These are phyloP conservation scores for Delonix regia DNA, from an alignment of 306 rosid genomes.

Conservation along the genomic window DNA sequence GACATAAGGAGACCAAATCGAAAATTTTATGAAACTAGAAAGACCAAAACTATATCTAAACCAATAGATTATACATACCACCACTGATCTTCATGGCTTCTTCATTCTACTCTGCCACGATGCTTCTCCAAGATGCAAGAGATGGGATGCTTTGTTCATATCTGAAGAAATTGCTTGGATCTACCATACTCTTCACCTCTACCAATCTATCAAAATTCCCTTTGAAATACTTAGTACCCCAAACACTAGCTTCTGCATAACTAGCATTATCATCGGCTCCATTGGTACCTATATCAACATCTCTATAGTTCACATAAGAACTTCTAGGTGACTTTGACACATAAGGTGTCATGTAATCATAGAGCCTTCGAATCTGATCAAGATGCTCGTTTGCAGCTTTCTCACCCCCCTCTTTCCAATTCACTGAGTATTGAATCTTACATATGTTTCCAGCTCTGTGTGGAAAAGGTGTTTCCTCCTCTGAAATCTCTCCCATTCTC, in stretches of 20 bases:
- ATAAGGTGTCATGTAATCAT: conserved; percentile 67
- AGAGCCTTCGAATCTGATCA: conserved; percentile 49
- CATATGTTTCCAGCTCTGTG: conserved; percentile 72
- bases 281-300: conserved; percentile 72
- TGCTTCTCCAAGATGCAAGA: conserved; percentile 33
- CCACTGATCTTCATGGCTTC: conserved; percentile 4
- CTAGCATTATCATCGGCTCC: conserved; percentile 47
- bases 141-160: conserved; percentile 79
- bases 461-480: conserved; percentile 67
- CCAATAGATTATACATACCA: conserved; percentile 11
- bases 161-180: conserved; percentile 66
- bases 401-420: conserved; percentile 59
- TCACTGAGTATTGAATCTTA: conserved; percentile 70
- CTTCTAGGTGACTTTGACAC: conserved; percentile 71
- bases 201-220: conserved; percentile 66
- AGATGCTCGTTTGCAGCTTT: conserved; percentile 42
- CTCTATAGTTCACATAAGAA: conserved; percentile 75
- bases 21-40: too few relatives aligned
- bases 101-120: conserved; percentile 38
- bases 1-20: not conserved
- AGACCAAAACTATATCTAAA: too few relatives aligned
- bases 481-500: conserved; percentile 66
- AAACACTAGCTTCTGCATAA: conserved; percentile 55
- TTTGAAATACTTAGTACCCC: conserved; percentile 76
- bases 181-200: conserved; percentile 58